These are phyloP conservation scores for Sclerotinia subarctica DNA, from an alignment of 2,329 filamentous ascomycete species.

Conservation along the genomic window DNA sequence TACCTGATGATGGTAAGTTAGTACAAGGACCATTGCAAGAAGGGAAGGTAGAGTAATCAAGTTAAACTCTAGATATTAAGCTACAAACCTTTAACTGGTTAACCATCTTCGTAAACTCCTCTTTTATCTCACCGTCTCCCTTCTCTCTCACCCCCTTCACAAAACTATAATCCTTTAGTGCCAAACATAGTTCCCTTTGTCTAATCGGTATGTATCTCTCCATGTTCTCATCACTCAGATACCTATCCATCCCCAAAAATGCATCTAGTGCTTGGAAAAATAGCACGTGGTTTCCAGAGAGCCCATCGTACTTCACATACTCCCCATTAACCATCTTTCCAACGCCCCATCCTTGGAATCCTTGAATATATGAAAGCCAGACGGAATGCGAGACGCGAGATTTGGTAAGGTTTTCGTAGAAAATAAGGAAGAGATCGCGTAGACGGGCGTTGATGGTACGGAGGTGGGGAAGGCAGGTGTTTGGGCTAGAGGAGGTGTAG, in stretches of 20 bases:
- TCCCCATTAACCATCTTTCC: background rate
- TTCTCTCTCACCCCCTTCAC: background rate
- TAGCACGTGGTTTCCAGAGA: conserved; percentile 17
- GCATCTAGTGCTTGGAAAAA: conserved; percentile 18
- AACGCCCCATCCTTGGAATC: conserved; percentile 16
- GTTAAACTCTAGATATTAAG: background rate
- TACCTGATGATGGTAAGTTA: conserved; percentile 1
- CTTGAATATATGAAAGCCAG: conserved; percentile 18
- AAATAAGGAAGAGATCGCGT: conserved; percentile 11
- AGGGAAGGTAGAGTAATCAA: background rate
- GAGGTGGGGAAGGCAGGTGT: background rate
- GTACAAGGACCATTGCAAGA: background rate
- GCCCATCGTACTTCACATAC: conserved; percentile 16
- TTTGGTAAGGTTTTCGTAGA: conserved; percentile 16
- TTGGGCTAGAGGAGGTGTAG: background rate
- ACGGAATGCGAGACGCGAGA: background rate
- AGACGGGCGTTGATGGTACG: background rate
- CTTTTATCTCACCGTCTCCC: background rate
- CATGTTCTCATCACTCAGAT: conserved; percentile 1
- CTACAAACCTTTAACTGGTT: conserved; percentile 13
- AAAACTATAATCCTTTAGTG: conserved; percentile 4
- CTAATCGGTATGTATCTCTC: background rate
- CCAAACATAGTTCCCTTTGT: background rate
- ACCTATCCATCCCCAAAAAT: background rate
- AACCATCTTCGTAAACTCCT: conserved; percentile 8